Base-by-base conservation (phyloP, 331 rosid genomes). In the Rosa hybrid region DNA sequence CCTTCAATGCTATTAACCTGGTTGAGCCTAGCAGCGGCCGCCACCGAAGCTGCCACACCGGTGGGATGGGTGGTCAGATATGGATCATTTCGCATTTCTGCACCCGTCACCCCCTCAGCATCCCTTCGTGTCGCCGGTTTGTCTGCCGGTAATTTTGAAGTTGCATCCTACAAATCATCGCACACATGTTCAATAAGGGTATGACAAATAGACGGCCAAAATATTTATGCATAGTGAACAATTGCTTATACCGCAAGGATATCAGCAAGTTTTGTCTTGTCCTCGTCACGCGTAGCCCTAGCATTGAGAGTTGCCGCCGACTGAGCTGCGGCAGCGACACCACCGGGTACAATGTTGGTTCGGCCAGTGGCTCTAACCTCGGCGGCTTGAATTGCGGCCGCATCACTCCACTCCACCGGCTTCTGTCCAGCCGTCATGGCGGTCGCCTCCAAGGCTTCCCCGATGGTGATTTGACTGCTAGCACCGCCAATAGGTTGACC, bases 331-430 rank as follows among this genome's bases (percentile, higher is more conserved):
- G 92, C 91, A 0, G 92, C 92, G 20, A 92, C 91, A 41, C 94
- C 90, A 0, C 90, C 91, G 0, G 91, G 91, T 30, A 90, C 86
- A 12, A 89, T 87, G 85, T 74, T 86, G 45, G 89, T 90, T 8
- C 90, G 84, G 0, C 97, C 90, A 0, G 90, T 88, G 49, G 92
- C 94, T 79, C 93, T 87, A n/a, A 87, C 90, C 81, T 90, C 94
- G 0, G 94, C 94, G 0, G 94, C 97, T 76, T 92, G 94, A 72
- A 90, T 92, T 0, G 97, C 94, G 0, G 97, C 94, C 0, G 90
- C 92, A 0, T 88, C 89, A 25, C 92, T 88, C 88, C 84, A 78
- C 50, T 83, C 93, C 45, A 86, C 91, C 0, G 91, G 81, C 71
- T 92, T 90, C 65, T 81, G 72, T 56, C 92, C 89, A 0, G 92